Evolutionary conservation across 2,329 filamentous ascomycete genomes (phyloP), one percentile per base, ranked within the genome.

Genomic region (Rasamsonia emersonii): DNA sequence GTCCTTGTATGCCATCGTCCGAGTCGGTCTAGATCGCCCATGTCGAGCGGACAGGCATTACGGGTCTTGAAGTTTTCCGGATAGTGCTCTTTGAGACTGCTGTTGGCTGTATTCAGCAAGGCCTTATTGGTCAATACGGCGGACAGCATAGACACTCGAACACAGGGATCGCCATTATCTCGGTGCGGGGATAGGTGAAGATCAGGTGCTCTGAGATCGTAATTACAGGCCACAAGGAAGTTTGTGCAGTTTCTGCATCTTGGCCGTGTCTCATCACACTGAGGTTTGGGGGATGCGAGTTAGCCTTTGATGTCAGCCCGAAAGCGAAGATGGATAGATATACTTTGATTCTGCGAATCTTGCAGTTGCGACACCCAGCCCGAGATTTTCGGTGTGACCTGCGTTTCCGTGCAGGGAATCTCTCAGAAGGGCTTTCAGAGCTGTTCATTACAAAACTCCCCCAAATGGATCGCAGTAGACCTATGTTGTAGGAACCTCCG

Each of bases 241-340:
- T 54, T 42, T 8, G 51, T 29, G 42, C 73, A 76, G 36, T 64
- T 67, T 19, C 55, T 50, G 42, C 71, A 76, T 1, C 47, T 40
- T 0, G 71, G 72, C 24, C 58, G 66, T 3, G 44, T 41, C 44
- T 75, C 71, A 43, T 76, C 73, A 39, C 72, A 77, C 70, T 73
- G 32, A 17, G 30, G 19, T 9, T 15, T 23, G 3, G 17, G 16
- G 20, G 17, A 19, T 30, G 18, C 10, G 10, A 36, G 35, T 17
- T n/a, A n/a, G n/a, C n/a, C n/a, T n/a, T n/a, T n/a, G n/a, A n/a
- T n/a, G n/a, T n/a, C n/a, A n/a, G n/a, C n/a, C n/a, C n/a, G n/a
- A n/a, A n/a, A n/a, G n/a, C n/a, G n/a, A n/a, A n/a, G n/a, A n/a
- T n/a, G n/a, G n/a, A n/a, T n/a, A n/a, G n/a, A 38, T 35, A 21